Evolutionary conservation across 345 rosid species (phyloP).

Genomic region (Noccaea bulbosa): DNA sequence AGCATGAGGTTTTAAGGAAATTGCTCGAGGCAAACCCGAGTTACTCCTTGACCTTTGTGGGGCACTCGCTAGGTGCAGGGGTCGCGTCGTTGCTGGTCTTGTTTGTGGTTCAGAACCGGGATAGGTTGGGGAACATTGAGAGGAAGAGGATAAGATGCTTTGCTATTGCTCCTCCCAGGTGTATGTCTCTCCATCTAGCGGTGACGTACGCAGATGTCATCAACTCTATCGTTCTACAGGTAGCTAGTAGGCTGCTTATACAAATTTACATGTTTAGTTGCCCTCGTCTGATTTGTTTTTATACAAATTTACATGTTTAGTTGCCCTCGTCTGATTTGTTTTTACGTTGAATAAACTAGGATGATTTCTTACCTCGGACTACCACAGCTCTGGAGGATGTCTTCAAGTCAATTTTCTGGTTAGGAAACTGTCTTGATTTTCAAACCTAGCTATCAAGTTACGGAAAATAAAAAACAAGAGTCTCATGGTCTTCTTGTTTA

Average conservation of each 20-base stretch:
- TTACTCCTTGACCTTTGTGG: slow-evolving; percentile 80
- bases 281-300: slow-evolving; percentile 19
- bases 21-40: slow-evolving; percentile 62
- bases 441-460: background rate
- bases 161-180: slow-evolving; percentile 89
- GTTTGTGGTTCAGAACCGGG: slow-evolving; percentile 61
- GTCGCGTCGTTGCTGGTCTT: slow-evolving; percentile 71
- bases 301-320: background rate
- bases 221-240: slow-evolving; percentile 89
- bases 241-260: slow-evolving; percentile 16
- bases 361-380: slow-evolving; percentile 94
- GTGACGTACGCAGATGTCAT: slow-evolving; percentile 89
- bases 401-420: slow-evolving; percentile 89
- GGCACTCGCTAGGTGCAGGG: slow-evolving; percentile 94
- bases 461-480: background rate
- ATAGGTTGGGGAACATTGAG: slow-evolving; percentile 68
- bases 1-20: slow-evolving; percentile 58
- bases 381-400: slow-evolving; percentile 79
- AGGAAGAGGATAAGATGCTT: slow-evolving; percentile 84
- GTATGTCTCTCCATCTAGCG: slow-evolving; percentile 89
- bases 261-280: background rate
- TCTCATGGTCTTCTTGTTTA: slow-evolving; percentile 33
- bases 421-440: slow-evolving; percentile 47
- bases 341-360: slow-evolving; percentile 55
- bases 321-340: slow-evolving; percentile 16